These are phyloP conservation scores for Casuarina glauca DNA, from an alignment of 306 rosid species.

Conservation along the genomic window DNA sequence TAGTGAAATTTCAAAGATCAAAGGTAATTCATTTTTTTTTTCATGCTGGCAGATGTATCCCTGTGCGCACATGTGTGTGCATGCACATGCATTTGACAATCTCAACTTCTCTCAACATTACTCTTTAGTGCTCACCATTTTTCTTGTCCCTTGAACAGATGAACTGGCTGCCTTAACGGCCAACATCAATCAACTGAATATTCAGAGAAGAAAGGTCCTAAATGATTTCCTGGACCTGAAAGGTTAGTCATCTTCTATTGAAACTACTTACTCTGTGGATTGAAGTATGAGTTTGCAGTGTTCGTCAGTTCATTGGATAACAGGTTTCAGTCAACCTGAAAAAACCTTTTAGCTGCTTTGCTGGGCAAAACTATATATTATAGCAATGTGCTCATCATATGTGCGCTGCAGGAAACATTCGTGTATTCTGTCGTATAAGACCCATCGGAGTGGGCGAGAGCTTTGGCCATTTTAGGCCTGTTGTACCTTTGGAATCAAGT, in stretches of 20 bases:
- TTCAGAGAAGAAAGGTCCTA: slow-evolving; percentile 35
- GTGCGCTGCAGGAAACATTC: slow-evolving; percentile 37
- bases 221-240: slow-evolving; percentile 40
- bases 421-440: slow-evolving; percentile 42
- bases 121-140: not conserved
- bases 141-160: slow-evolving; percentile 23
- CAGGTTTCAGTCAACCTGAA: not conserved
- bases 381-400: slow-evolving; percentile 7
- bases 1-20: slow-evolving; percentile 26
- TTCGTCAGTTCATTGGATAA: not conserved
- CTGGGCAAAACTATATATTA: not conserved
- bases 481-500: slow-evolving; percentile 33
- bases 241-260: slow-evolving; percentile 28
- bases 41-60: not conserved
- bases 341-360: not conserved
- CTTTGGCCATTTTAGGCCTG: slow-evolving; percentile 22
- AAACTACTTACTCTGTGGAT: not conserved
- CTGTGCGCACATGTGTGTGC: not conserved
- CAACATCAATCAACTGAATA: slow-evolving; percentile 32
- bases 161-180: slow-evolving; percentile 34
- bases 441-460: slow-evolving; percentile 31
- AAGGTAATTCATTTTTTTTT: slow-evolving; percentile 18
- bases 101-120: not conserved
- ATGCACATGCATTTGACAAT: slow-evolving; percentile 1
- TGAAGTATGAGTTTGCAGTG: not conserved